phyloP scores from a whole-genome alignment of 2,329 filamentous ascomycete species.

The Neofusicoccum parvum region DNA sequence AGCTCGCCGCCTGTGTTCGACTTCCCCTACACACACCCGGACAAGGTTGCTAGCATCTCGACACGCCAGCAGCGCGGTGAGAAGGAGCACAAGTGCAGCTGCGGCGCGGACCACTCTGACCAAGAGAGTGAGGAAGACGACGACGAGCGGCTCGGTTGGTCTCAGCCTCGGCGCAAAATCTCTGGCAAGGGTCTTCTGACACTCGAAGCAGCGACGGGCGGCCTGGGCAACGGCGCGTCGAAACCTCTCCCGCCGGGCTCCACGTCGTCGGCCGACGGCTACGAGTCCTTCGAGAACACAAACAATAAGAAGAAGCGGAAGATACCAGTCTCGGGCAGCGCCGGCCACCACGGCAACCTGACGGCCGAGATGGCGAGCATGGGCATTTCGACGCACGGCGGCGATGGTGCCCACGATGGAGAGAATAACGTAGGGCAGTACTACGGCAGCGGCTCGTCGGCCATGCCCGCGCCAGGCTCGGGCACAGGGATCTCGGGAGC shows the following conservation, averaged over 20 bases:
- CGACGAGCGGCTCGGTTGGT: conserved; percentile 36
- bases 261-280: conserved; percentile 76
- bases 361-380: conserved; percentile 67
- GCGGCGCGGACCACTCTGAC: conserved; percentile 50
- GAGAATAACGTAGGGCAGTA: conserved; percentile 52
- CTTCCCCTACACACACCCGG: conserved; percentile 55
- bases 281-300: conserved; percentile 96
- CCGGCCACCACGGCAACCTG: conserved; percentile 59
- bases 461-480: conserved; percentile 49
- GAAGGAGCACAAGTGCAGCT: conserved; percentile 52
- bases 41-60: conserved; percentile 33
- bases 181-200: conserved; percentile 27
- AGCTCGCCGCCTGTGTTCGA: conserved; percentile 75
- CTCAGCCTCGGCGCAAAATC: conserved; percentile 19
- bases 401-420: conserved; percentile 48
- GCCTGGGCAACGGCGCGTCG: conserved; percentile 36
- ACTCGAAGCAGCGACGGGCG: conserved; percentile 28
- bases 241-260: conserved; percentile 56
- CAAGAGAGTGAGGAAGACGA: conserved; percentile 66
- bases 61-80: conserved; percentile 52
- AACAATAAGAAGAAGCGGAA: conserved; percentile 99
- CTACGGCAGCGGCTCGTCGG: conserved; percentile 58
- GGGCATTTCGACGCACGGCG: conserved; percentile 56
- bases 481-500: conserved; percentile 79
- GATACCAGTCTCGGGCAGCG: conserved; percentile 84